Evolutionary conservation across 768 basidiomycete genomes (phyloP).

Genomic region (Lactifluus volemus): DNA sequence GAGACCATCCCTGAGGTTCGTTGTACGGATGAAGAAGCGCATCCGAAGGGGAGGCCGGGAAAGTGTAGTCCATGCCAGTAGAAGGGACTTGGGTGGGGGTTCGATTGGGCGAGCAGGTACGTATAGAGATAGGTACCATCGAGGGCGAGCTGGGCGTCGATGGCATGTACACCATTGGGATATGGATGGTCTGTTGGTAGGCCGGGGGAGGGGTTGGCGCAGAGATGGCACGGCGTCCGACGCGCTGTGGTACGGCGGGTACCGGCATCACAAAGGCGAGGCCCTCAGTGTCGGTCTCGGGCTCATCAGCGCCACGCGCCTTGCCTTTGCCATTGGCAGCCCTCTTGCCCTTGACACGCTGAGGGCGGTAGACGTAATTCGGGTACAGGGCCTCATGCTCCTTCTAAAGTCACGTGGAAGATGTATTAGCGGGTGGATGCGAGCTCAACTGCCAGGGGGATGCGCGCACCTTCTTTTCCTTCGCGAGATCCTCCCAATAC

Average conservation of each 20-base stretch:
- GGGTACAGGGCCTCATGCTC: conserved; percentile 72
- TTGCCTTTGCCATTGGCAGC: conserved; percentile 45
- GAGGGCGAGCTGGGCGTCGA: conserved; percentile 60
- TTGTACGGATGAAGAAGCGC: conserved; percentile 12
- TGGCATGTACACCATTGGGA: conserved; percentile 55
- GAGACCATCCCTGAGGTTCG: conserved; percentile 17
- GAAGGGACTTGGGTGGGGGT: conserved; percentile 30
- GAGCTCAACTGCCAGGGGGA: conserved; percentile 29
- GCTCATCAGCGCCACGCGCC: conserved; percentile 31
- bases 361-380: conserved; percentile 72
- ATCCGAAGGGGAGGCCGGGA: conserved; percentile 28
- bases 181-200: conserved; percentile 62
- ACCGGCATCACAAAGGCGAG: conserved; percentile 36
- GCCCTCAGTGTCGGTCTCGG: conserved; percentile 25
- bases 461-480: conserved; percentile 73
- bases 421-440: conserved; percentile 21
- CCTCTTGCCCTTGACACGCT: conserved; percentile 49
- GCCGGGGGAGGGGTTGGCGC: conserved; percentile 58
- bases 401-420: conserved; percentile 67
- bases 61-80: conserved; percentile 44
- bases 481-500: conserved; percentile 69
- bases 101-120: conserved; percentile 31
- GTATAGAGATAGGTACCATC: conserved; percentile 46
- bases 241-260: conserved; percentile 22
- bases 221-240: conserved; percentile 39